Conservation (phyloP, 768 basidiomycete species). For the Vararia minispora region DNA sequence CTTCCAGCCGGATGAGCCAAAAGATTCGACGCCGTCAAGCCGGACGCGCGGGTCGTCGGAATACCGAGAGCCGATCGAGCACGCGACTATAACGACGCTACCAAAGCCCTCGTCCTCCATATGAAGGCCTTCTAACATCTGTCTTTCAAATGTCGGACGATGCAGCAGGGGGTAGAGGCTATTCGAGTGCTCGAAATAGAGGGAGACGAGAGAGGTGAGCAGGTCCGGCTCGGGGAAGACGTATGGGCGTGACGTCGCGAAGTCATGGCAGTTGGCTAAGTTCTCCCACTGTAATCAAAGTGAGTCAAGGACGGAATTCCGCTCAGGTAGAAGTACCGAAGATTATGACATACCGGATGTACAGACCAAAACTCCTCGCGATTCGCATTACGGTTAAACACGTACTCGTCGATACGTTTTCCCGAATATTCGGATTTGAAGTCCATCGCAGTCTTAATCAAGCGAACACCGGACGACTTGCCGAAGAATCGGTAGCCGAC, state of each 20-base stretch:
- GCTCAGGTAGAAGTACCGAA: neutral
- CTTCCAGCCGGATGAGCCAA: conserved; percentile 33
- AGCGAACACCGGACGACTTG: conserved; percentile 30
- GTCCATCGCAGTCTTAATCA: conserved; percentile 31
- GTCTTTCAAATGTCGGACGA: conserved; percentile 31
- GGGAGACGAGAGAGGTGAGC: conserved; percentile 29
- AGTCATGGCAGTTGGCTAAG: neutral
- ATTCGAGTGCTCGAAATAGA: conserved; percentile 36
- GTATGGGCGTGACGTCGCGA: neutral
- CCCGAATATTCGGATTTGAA: conserved; percentile 29
- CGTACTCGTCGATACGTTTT: conserved; percentile 4
- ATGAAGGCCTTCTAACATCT: conserved; percentile 27
- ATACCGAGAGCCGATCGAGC: conserved; percentile 39
- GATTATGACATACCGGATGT: conserved; percentile 28
- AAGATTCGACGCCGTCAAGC: conserved; percentile 16
- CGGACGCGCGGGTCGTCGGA: conserved; percentile 41
- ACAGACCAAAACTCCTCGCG: conserved; percentile 41
- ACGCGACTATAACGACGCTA: conserved; percentile 34
- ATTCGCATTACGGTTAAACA: conserved; percentile 13
- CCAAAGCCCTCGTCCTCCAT: conserved; percentile 31
- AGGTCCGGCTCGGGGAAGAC: conserved; percentile 27
- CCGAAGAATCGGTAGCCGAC: conserved; percentile 28
- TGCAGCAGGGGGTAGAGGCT: conserved; percentile 36
- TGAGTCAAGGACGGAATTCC: neutral
- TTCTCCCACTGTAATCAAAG: conserved; percentile 7